Base-by-base conservation (phyloP, 176 grass and related monocot genomes). In the Paspalum notatum region DNA sequence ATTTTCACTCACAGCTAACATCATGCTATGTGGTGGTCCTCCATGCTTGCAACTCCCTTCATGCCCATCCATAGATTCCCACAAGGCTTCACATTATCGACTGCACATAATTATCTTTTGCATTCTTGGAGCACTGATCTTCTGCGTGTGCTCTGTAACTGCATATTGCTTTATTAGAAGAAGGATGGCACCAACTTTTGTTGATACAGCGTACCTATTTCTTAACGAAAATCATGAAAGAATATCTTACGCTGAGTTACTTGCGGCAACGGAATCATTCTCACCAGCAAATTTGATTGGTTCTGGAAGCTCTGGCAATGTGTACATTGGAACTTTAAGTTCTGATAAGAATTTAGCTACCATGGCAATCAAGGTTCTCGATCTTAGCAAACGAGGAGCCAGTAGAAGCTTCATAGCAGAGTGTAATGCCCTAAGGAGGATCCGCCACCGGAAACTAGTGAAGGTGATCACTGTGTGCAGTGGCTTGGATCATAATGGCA, bases 291-390 rank as follows among this genome's bases (percentile, higher is more conserved):
- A 74, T 56, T 83, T 75, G 48, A 65, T 67, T 57, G 81, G 81
- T 46, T 83, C 81, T 75, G 81, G 81, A 75, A 83, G 71, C 41
- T 75, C 54, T 83, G 81, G 71, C 39, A 46, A 75, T 46, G 81
- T 75, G 53, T 83, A 83, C 39, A 55, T 10, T 1, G 81, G 80
- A 52, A 65, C 49, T 45, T 42, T 75, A 51, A 14, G 18, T 44
- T 9, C 75, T 32, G 60, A 54, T 66, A 47, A 56, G 3, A 37
- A 66, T 44, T 21, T 75, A 75, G 17, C 1, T 14, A 55, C 39
- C 5, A 48, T 66, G n/a, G 81, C 81, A 53, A 75, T 75, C 21
- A 83, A 83, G 62, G 81, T 83, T 83, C 71, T 83, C 15, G 26
- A 66, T 56, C 71, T 75, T 75, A 39, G 37, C 10, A 16, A 37